Base-by-base conservation (phyloP, 768 basidiomycete species). In the Leccinum uliginosum region DNA sequence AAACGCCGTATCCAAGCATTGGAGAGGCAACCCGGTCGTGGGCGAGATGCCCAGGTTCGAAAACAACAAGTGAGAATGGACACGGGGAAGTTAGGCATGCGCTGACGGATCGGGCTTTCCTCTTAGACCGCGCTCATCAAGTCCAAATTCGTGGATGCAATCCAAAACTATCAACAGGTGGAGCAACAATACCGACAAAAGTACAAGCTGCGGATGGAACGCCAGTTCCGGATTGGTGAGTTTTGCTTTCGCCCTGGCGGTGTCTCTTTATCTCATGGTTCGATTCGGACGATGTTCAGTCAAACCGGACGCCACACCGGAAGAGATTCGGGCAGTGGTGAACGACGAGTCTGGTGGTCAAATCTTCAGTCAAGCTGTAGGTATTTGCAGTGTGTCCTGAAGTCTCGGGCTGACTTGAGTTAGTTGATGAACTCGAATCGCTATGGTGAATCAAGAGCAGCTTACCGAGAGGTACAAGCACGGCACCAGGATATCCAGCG, bases 381-480 rank as follows among this genome's bases (percentile, higher is more conserved):
- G 78, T 65, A 1, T 23, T 12, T 34, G 8, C 43, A 17, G 9
- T 29, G 17, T 49, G 9, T 44, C 12, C 26, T 29, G 11, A 6
- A 44, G 2, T 30, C 21, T 24, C 21, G 6, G 17, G 26, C 56
- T 60, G 8, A 66, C 53, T 53, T 7, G 19, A n/a, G 32, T 44
- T 62, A 95, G 91, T 79, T 97, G 61, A 80, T 95, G 78, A 91
- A 83, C 75, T 91, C 92, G 47, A 91, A 88, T 72, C 89, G 91
- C n/a, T 91, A 89, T 64, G 93, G 89, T 52, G 87, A 89, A 67
- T 92, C 95, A 47, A 81, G 88, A 53, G 88, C 88, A 10, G 94
- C 95, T 4, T 97, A 95, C 73, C 84, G 87, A 51, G 96, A 99
- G 69, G 96, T 98, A n/a, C 96, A 98, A 75, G 91, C 89, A 65